Percentiles rank a stretch among this genome's conserved stretches.
Conservation (phyloP, 306 rosid species). For the Acmispon strigosus region DNA sequence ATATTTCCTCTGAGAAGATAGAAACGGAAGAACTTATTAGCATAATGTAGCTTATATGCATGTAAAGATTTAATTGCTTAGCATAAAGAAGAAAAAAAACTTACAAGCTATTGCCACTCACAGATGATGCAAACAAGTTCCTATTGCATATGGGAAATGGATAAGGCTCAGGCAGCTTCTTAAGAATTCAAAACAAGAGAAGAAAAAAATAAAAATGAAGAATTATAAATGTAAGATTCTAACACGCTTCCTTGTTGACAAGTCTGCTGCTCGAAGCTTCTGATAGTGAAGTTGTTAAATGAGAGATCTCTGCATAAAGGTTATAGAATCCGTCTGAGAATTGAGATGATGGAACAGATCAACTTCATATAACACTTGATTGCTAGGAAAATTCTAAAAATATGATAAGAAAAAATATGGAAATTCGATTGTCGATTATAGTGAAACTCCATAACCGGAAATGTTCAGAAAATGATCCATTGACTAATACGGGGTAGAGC, state of each 20-base stretch:
- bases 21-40: conserved; percentile 11
- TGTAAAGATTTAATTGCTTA: neutral
- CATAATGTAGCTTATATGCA: neutral
- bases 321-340: neutral
- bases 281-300: conserved; percentile 34
- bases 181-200: neutral
- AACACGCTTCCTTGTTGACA: conserved; percentile 36
- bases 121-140: conserved; percentile 54
- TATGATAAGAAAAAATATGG: neutral
- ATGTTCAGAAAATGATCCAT: neutral
- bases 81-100: conserved; percentile 14
- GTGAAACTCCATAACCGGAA: neutral
- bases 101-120: conserved; percentile 36
- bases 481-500: no score
- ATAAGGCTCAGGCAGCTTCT: neutral
- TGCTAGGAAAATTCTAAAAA: neutral
- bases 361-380: neutral
- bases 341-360: neutral
- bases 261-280: neutral
- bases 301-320: conserved; percentile 44
- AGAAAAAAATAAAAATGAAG: neutral
- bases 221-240: neutral
- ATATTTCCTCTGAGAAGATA: conserved; percentile 24
- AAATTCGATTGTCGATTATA: neutral
- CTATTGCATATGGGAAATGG: conserved; percentile 23